A percentile compares a stretch with the other conserved stretches of the same genome.
These are phyloP conservation scores for Claviceps maximensis DNA, from an alignment of 2,329 filamentous ascomycete species.

Conservation along the genomic window DNA sequence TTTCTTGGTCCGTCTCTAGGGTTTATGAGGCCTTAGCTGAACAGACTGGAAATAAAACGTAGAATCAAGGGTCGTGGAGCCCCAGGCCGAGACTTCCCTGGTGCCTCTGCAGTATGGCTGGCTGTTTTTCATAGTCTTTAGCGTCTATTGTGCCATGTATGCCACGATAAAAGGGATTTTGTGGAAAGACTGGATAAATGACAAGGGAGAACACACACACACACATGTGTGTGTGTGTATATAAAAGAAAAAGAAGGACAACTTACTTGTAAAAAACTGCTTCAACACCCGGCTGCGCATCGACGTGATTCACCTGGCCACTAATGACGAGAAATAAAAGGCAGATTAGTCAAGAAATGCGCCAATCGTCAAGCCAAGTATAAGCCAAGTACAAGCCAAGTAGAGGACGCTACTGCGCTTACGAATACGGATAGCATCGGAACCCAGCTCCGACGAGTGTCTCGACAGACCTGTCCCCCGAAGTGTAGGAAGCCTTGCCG, in stretches of 20 bases:
- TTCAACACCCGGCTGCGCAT: background rate
- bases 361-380: background rate
- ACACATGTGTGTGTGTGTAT: background rate
- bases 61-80: background rate
- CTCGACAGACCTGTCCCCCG: background rate
- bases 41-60: background rate
- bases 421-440: background rate
- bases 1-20: background rate
- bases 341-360: background rate
- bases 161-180: background rate
- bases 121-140: background rate
- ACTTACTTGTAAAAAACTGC: conserved; percentile 1
- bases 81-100: background rate
- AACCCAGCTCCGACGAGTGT: background rate
- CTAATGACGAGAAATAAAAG: background rate
- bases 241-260: too few species aligned
- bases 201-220: too few species aligned
- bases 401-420: too few species aligned
- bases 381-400: background rate
- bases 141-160: background rate
- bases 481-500: background rate
- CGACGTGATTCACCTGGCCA: background rate
- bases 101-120: background rate
- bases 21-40: background rate
- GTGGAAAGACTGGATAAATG: background rate